Conservation (phyloP, 2,329 filamentous ascomycete genomes). For the Aspergillus udagawae region DNA sequence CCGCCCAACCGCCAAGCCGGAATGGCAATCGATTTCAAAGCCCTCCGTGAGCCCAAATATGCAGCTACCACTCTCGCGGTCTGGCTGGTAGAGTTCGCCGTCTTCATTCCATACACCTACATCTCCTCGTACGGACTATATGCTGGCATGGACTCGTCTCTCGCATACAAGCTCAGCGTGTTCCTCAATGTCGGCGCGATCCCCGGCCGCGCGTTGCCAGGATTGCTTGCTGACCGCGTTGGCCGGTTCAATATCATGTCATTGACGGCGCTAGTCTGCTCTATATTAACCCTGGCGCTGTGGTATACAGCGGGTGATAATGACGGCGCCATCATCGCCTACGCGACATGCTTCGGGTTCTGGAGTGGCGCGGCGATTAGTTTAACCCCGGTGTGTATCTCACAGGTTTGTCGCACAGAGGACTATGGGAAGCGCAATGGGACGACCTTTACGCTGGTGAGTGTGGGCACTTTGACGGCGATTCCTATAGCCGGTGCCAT, state of each 20-base stretch:
- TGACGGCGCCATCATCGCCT: constrained; percentile 17
- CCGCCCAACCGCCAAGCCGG: constrained; percentile 15
- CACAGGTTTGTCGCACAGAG: constrained; percentile 25
- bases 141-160: constrained; percentile 17
- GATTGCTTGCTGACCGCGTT: constrained; percentile 27
- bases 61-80: constrained; percentile 25
- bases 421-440: constrained; percentile 25
- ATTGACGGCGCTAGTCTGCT: constrained; percentile 14
- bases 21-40: constrained; percentile 18
- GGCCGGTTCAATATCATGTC: constrained; percentile 32
- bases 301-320: constrained; percentile 18
- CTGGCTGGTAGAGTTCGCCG: constrained; percentile 33
- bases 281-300: constrained; percentile 17
- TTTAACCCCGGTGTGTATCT: constrained; percentile 28
- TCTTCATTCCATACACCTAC: constrained; percentile 36
- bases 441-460: constrained; percentile 22
- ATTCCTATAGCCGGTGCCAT: constrained; percentile 26
- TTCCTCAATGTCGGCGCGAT: constrained; percentile 31
- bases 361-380: constrained; percentile 26
- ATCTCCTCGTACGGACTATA: constrained; percentile 29
- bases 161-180: constrained; percentile 28
- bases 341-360: constrained; percentile 20
- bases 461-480: constrained; percentile 18
- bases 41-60: constrained; percentile 21
- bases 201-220: constrained; percentile 30